Base-by-base conservation (phyloP, 2,329 filamentous ascomycete genomes). In the Lojkania enalia region DNA sequence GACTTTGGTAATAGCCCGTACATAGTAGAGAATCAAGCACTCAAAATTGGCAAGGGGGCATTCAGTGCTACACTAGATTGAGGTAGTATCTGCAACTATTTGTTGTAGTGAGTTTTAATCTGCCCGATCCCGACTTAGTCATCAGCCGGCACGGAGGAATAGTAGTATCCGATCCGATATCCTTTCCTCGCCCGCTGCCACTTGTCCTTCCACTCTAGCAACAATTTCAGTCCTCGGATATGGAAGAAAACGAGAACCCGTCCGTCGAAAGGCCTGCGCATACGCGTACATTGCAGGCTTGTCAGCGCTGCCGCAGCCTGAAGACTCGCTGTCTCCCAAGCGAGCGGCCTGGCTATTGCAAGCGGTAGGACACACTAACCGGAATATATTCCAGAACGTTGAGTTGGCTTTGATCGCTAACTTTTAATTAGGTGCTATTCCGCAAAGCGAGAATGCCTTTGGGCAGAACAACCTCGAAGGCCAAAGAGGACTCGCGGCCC, bases 241-340 rank as follows among this genome's bases (percentile, higher is more conserved):
- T 66, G 65, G 61, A 60, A 42, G 47, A 59, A 6, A 49, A 32
- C 41, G 53, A 62, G 40, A 53, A 13, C 45, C 57, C 20, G 36
- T 39, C 44, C 20, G 42, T 12, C 14, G 19, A 36, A 48, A 5
- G 50, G 19, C 35, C 51, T 16, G 36, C 42, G 11, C 46, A 42
- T 2, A 12, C 45, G 11, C 62, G 64, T 18, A 64, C 60, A 6
- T 46, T 48, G 2, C 63, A 69, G 39, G 66, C 66, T 2, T 69
- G 66, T 42, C 59, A 67, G 41, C 53, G 61, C 23, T 69, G 66
- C 39, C 57, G 64, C n/a, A 60, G 39, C 33, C 44, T 66, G 3
- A 69, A 69, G 43, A 66, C 63, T 3, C 58, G 61, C 16, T 69
- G 64, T 44, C 42, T 67, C 32, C 66, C 60, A 18, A 66, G 66